Evolutionary conservation across 192 early-diverging fungal genomes (phyloP).

Genomic region (Obelidium mucronatum): DNA sequence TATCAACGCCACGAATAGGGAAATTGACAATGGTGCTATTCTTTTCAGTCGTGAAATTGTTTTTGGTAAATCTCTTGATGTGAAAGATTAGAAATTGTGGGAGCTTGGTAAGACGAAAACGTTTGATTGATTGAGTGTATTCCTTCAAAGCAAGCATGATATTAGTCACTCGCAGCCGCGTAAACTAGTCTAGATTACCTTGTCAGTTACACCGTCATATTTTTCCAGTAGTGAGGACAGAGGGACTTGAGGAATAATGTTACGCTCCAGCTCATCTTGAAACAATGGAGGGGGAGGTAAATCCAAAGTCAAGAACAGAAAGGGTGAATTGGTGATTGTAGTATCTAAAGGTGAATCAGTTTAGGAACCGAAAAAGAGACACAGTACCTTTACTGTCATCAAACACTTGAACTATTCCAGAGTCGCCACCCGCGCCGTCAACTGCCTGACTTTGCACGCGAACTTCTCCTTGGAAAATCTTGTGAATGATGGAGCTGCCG

Average conservation of each 20-base stretch:
- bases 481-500: conserved; percentile 77
- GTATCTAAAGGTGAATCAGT: conserved; percentile 53
- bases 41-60: conserved; percentile 84
- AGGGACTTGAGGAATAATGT: conserved; percentile 93
- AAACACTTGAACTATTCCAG: conserved; percentile 37
- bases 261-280: conserved; percentile 80
- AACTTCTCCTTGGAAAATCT: conserved; percentile 87
- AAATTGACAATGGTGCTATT: conserved; percentile 98
- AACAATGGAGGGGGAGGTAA: conserved; percentile 91
- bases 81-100: conserved; percentile 91
- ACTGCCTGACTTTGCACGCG: conserved; percentile 65
- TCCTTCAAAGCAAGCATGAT: not conserved
- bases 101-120: conserved; percentile 76
- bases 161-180: not conserved
- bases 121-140: conserved; percentile 50
- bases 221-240: conserved; percentile 81
- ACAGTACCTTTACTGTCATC: conserved; percentile 36
- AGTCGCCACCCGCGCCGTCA: conserved; percentile 31
- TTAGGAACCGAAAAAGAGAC: conserved; percentile 12
- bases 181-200: no score
- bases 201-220: conserved; percentile 80
- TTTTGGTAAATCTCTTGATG: conserved; percentile 89
- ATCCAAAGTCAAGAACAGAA: conserved; percentile 88
- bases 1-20: conserved; percentile 84
- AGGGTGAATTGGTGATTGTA: conserved; percentile 67